Conservation (phyloP, 768 basidiomycete species). For the Rhizopogon roseolus region DNA sequence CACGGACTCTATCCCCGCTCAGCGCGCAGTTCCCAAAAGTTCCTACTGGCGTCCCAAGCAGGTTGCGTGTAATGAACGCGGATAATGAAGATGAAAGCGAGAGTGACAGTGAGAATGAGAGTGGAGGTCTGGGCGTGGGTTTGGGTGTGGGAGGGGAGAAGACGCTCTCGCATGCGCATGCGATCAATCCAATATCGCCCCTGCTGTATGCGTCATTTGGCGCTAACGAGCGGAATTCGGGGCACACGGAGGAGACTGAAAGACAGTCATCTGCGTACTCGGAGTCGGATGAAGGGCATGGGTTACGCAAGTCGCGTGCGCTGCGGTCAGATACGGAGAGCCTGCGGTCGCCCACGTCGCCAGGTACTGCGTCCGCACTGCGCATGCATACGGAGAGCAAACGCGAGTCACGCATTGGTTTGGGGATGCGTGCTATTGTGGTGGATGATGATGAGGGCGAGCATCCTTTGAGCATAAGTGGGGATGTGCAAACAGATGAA, state of each 20-base stretch:
- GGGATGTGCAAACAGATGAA: not conserved
- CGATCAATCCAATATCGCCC: constrained; percentile 24
- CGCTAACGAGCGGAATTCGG: constrained; percentile 27
- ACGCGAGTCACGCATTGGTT: not conserved
- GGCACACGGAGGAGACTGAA: constrained; percentile 11
- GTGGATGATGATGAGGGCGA: constrained; percentile 12
- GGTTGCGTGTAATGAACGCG: constrained; percentile 22
- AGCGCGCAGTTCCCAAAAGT: constrained; percentile 28
- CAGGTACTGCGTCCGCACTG: constrained; percentile 12
- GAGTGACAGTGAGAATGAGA: not conserved
- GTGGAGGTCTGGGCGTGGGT: constrained; percentile 13
- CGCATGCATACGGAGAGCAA: constrained; percentile 13
- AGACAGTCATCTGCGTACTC: constrained; percentile 17
- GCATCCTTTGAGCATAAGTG: constrained; percentile 1
- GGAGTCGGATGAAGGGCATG: constrained; percentile 22
- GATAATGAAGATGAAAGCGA: not conserved
- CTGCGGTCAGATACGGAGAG: constrained; percentile 10
- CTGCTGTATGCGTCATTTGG: constrained; percentile 38
- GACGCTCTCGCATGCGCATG: constrained; percentile 3
- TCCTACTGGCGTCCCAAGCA: constrained; percentile 24
- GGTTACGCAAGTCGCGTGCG: constrained; percentile 7
- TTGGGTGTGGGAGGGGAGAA: constrained; percentile 4
- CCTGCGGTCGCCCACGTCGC: constrained; percentile 6
- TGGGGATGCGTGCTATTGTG: constrained; percentile 7
- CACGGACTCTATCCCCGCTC: constrained; percentile 13